Base-by-base conservation (phyloP, 441 rosid genomes). In the Bocquillonia castaneifolia region DNA sequence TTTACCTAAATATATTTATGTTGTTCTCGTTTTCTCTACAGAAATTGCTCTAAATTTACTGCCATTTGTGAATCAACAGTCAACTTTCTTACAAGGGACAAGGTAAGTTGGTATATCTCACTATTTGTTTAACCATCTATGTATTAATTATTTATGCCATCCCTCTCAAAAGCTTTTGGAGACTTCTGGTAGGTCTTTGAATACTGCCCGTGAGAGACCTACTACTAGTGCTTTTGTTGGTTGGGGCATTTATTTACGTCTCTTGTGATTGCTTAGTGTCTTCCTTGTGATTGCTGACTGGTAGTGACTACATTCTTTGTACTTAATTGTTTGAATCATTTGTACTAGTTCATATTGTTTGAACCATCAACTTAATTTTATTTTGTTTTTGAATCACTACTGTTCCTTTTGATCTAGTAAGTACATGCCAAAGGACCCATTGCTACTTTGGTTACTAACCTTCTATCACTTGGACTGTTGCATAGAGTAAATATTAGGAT, bases 131-230 rank as follows among this genome's bases (percentile, higher is more conserved):
- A 6, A 20, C 8, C 28, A 50, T 20, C 1, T 37, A 48, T 14
- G 52, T 45, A 57, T 63, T 40, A 57, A 34, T 47, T 31, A 23
- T 56, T 9, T 47, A 42, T 26, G 52, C 57, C 47, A 40, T 68
- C 63, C 55, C 54, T 17, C 70, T 64, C 64, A 31, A 71, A 52
- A 69, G 37, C 59, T 66, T 76, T 63, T 71, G 76, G 78, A 74
- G 71, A 75, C 71, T 73, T 81, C 62, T 74, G 60, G 83, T 75
- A 73, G 78, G 77, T 76, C 52, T 74, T 65, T 77, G 64, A 75
- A 48, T 72, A 71, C 73, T 68, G 66, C 91, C 82, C 90, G 90
- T 91, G 91, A 87, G 63, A 77, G 69, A 81, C 79, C 84, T 72
- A 51, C 77, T 69, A 74, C 74, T 76, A 69, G 72, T 75, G 76